phyloP scores from a whole-genome alignment of 345 rosid genomes.

The Eucalyptus brandiana region DNA sequence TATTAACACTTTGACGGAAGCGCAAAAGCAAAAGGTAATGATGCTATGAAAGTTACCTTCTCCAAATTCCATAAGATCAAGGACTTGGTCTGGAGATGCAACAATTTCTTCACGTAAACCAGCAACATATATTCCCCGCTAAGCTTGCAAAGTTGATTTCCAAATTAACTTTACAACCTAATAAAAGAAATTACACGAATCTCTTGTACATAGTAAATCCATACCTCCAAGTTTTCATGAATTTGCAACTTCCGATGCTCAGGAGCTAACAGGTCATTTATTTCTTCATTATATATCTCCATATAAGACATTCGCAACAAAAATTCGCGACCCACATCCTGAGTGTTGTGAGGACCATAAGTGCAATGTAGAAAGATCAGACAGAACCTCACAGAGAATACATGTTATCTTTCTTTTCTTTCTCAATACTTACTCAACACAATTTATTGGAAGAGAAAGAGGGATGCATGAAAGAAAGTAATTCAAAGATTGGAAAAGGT shows the following conservation, averaged over 20 bases:
- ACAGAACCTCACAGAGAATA: not conserved
- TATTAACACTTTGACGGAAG: not conserved
- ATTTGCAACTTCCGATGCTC: constrained; percentile 91
- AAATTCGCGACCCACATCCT: constrained; percentile 80
- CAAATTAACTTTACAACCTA: not conserved
- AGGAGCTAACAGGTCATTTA: constrained; percentile 82
- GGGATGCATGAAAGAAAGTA: not conserved
- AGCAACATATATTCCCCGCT: constrained; percentile 95
- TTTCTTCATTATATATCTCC: constrained; percentile 96
- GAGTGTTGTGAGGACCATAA: not conserved
- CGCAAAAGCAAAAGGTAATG: not conserved
- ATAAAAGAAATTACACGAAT: not conserved
- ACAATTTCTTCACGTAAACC: constrained; percentile 94
- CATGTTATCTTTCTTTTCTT: not conserved
- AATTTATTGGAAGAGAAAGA: not conserved
- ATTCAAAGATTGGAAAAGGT: not conserved
- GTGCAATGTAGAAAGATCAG: not conserved
- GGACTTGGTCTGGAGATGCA: constrained; percentile 85
- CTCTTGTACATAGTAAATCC: not conserved
- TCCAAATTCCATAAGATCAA: constrained; percentile 83
- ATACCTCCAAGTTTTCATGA: constrained; percentile 84
- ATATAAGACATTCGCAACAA: constrained; percentile 88
- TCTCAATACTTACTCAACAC: not conserved
- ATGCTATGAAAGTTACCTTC: constrained; percentile 35
- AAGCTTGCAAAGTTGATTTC: not conserved